phyloP scores from a whole-genome alignment of 352 stramenopile genomes.

The Phytopythium montanum region DNA sequence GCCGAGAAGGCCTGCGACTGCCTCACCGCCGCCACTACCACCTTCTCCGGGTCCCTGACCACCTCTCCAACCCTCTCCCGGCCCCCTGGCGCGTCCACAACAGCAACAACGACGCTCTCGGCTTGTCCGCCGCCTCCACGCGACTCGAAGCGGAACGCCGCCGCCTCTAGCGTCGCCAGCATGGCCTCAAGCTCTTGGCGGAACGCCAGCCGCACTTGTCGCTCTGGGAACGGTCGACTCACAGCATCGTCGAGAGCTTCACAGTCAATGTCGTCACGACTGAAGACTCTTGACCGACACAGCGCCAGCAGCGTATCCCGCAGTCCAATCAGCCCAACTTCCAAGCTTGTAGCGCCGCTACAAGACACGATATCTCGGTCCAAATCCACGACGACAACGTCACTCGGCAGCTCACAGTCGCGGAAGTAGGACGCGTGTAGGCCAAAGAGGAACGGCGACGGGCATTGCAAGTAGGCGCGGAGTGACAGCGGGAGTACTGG shows the following conservation, averaged over 20 bases:
- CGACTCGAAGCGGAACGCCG: conserved; percentile 56
- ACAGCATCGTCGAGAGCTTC: background rate
- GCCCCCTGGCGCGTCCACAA: conserved; percentile 44
- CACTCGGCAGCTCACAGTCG: conserved; percentile 32
- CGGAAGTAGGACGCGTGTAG: conserved; percentile 59
- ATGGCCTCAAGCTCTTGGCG: conserved; percentile 36
- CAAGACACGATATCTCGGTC: conserved; percentile 51
- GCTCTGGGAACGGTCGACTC: background rate
- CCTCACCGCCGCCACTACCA: conserved; percentile 43
- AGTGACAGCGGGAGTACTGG: conserved; percentile 59
- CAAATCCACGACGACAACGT: conserved; percentile 43
- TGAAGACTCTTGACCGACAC: conserved; percentile 28
- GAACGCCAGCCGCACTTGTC: conserved; percentile 31
- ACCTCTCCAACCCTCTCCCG: conserved; percentile 24
- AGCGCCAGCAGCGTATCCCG: conserved; percentile 37
- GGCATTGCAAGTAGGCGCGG: conserved; percentile 67
- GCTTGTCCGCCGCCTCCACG: background rate
- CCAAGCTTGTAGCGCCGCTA: conserved; percentile 14
- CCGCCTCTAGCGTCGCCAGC: conserved; percentile 43
- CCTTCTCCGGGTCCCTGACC: conserved; percentile 19
- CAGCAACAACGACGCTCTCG: conserved; percentile 25
- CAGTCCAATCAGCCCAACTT: conserved; percentile 30
- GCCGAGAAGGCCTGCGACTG: conserved; percentile 62
- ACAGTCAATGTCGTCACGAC: conserved; percentile 34
- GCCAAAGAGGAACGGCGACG: conserved; percentile 77